Evolutionary conservation across 2,329 filamentous ascomycete species (phyloP), one percentile per base, ranked within the genome.

Genomic region (Lasiodiplodia sp.): DNA sequence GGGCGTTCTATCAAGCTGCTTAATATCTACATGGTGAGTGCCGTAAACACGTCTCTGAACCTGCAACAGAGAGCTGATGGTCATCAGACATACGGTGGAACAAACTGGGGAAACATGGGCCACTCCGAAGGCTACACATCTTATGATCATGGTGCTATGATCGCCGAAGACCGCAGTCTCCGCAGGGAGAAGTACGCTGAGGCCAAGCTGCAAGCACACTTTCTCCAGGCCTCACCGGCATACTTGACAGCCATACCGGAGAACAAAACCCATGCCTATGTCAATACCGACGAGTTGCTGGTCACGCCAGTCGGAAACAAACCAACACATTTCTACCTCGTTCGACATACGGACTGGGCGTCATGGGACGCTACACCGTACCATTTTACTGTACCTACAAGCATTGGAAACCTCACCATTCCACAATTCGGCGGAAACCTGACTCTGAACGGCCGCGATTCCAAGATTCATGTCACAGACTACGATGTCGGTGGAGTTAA

Each of bases 81-180:
- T 70, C 49, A 44, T 2, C n/a, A 87, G 86, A 89, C 86, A 0
- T 92, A 86, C 72, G 92, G 92, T 16, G 92, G 92, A 6, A 94
- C 92, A 0, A 96, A 95, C 75, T 95, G 92, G 92, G 92, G 92
- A 0, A 94, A 79, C 70, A 78, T 93, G 4, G 91, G 92, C 0
- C 88, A 93, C 72, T 85, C 90, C 11, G 89, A 88, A 51, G 82
- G 76, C 10, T 84, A 84, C 72, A 84, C 83, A 0, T 86, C 83
- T 3, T 90, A 90, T 72, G 87, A 90, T 72, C 89, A 89, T 72
- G 86, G 87, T 4, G 83, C 88, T 4, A 81, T 84, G 6, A 92
- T 95, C 65, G 84, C 86, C 0, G 92, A 96, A 75, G 88, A 91
- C 53, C 86, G 92, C 28, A 86, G 86, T 1, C 82, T 95, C 3